phyloP scores from a whole-genome alignment of 495 filamentous ascomycete species.

The Penicillium herquei region DNA sequence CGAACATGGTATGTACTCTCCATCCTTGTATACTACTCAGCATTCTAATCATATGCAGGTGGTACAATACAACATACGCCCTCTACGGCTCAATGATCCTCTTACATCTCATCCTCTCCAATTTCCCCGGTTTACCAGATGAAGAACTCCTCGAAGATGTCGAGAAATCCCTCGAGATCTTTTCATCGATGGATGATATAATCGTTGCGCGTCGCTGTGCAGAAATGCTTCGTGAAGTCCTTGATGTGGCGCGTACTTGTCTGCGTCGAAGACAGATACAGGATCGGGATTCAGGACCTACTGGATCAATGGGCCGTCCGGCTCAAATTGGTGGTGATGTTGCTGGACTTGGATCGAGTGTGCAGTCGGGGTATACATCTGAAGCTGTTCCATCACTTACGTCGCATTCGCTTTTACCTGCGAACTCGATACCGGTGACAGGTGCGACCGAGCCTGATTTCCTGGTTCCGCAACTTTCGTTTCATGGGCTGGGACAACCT shows the following conservation, averaged over 20 bases:
- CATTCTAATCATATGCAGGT: constrained; percentile 12
- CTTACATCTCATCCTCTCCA: constrained; percentile 14
- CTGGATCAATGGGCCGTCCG: too few species aligned
- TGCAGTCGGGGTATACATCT: not conserved
- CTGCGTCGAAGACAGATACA: constrained; percentile 8
- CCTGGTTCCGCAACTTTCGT: not conserved
- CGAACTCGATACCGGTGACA: too few species aligned
- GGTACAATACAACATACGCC: constrained; percentile 32
- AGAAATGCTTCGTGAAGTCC: constrained; percentile 26
- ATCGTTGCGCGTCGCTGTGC: constrained; percentile 27
- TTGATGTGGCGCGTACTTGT: constrained; percentile 22
- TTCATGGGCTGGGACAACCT: not conserved
- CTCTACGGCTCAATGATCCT: constrained; percentile 28
- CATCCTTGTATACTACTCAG: not conserved
- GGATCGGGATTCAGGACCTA: too few species aligned
- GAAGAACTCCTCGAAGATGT: constrained; percentile 21
- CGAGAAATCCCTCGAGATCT: constrained; percentile 27
- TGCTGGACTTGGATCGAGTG: too few species aligned
- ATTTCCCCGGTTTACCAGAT: constrained; percentile 10
- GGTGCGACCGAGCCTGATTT: not conserved
- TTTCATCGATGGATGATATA: constrained; percentile 28
- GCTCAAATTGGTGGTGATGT: too few species aligned
- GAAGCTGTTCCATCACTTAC: not conserved
- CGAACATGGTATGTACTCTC: constrained; percentile 22
- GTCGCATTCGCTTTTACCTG: not conserved